Base-by-base conservation (phyloP, 805 yeast genomes). In the Blastobotrys parvus region DNA sequence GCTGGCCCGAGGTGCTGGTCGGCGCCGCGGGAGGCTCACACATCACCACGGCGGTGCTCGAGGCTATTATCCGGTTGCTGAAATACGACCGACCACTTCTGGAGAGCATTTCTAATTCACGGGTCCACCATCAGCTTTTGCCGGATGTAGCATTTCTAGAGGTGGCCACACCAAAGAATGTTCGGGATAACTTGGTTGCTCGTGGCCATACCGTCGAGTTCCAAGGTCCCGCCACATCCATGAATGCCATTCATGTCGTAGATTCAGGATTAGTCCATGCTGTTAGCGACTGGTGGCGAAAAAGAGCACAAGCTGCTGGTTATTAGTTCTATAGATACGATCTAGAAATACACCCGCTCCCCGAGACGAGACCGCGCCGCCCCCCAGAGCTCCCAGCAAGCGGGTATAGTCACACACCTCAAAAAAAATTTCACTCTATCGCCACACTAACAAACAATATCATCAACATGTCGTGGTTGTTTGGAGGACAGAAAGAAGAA, bases 11-110 rank as follows among this genome's bases (percentile, higher is more conserved):
- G 51, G 58, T 84, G 20, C 75, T 82, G 3, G 72, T 90, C 45
- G 97, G 97, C 0, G 92, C 95, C 0, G 94, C 97, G 1, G 98
- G 98, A 7, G 97, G 97, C 0, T 81, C 92, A 4, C 68, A 92
- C 43, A 90, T 90, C 40, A 70, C 83, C 11, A 85, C 95, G 0
- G 76, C 94, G 1, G 77, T 90, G 3, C 72, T 90, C 44, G 92
- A 88, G 59, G 88, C 90, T 0, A 72, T 90, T 15, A 70, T 84
- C 1, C 65, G 96, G 42, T 64, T 68, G 2, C 78, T 80, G 48
- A 77, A 75, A 57, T 75, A 78, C 55, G 62, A 71, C 1, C 58
- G 77, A 64, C 70, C 79, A 1, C 57, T 88, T 3, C 64, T 86
- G 18, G 80, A 84, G 43, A 71, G 87, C 0, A 71, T 89, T 18